Percentiles rank a stretch among this genome's conserved stretches.
Conservation (phyloP, 805 yeast genomes). For the Candida jianshihensis region DNA sequence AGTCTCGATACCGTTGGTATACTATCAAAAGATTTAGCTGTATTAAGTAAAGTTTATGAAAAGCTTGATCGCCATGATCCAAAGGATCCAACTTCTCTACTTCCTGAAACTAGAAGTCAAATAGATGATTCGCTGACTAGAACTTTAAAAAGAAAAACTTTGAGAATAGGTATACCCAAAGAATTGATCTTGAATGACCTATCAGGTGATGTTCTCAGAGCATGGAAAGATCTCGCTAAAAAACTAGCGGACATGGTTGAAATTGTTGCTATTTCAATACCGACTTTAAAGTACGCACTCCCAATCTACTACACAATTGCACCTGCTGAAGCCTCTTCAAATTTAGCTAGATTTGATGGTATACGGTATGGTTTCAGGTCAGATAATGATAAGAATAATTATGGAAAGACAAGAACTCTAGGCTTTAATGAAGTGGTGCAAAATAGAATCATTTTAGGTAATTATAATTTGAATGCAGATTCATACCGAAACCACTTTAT, state of each 20-base stretch:
- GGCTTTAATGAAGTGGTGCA: constrained; percentile 83
- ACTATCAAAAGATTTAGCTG: constrained; percentile 42
- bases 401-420: constrained; percentile 49
- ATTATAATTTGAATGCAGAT: constrained; percentile 74
- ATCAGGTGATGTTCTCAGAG: constrained; percentile 35
- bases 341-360: constrained; percentile 86
- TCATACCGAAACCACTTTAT: constrained; percentile 63
- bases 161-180: constrained; percentile 64
- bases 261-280: constrained; percentile 61
- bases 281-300: constrained; percentile 56
- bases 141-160: constrained; percentile 1
- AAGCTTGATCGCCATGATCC: constrained; percentile 55
- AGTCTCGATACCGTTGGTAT: constrained; percentile 93
- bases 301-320: constrained; percentile 85
- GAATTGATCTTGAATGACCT: constrained; percentile 59
- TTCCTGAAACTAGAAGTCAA: constrained; percentile 26
- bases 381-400: constrained; percentile 32
- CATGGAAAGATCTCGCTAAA: constrained; percentile 41
- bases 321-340: constrained; percentile 92
- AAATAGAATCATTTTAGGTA: constrained; percentile 78
- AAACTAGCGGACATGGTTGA: constrained; percentile 36
- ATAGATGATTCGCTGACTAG: not conserved
- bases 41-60: constrained; percentile 41
- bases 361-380: constrained; percentile 69
- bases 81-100: constrained; percentile 73